Base-by-base conservation (phyloP, 768 basidiomycete genomes). In the Boletus patriciae region DNA sequence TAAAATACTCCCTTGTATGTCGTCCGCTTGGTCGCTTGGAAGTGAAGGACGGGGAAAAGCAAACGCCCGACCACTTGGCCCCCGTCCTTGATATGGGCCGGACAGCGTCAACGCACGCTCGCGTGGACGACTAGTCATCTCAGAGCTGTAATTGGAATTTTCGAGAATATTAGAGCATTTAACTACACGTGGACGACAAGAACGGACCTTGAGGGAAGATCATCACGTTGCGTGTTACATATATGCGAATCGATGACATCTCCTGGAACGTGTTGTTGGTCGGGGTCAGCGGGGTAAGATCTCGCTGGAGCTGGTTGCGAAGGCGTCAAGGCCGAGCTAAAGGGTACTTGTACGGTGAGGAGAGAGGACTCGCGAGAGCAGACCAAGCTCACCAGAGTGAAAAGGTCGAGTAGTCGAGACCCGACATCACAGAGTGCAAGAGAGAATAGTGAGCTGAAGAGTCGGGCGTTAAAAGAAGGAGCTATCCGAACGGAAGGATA, bases 161-260 rank as follows among this genome's bases (percentile, higher is more conserved):
- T 56, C 57, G 55, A 54, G 43, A 50, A 56, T 38, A 58, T 59
- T 47, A 57, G 59, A 18, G 45, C 34, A 47, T 54, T 41, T 29
- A 16, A 34, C 45, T 46, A 65, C 67, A 70, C 66, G 67, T 65
- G 68, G 55, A 37, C 59, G 58, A 43, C 50, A 58, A 70, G 63
- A 61, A 70, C 69, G 62, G 60, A 70, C 69, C 69, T 66, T 66
- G 69, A 62, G 65, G 62, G 69, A 69, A 66, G 67, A 70, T 70
- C 69, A 65, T 70, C 69, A 66, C 69, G 67, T 69, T 70, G 61
- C 50, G 25, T 15, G 53, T 60, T 49, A 63, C 60, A 62, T 47
- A 66, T 66, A 66, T 42, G 61, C 23, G 65, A 55, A 61, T 61
- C 60, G 57, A 66, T 70, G 69, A 65, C 69, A 65, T 66, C 67